Base-by-base conservation (phyloP, 1,284 basidiomycete genomes). In the Cryptococcus floricola region DNA sequence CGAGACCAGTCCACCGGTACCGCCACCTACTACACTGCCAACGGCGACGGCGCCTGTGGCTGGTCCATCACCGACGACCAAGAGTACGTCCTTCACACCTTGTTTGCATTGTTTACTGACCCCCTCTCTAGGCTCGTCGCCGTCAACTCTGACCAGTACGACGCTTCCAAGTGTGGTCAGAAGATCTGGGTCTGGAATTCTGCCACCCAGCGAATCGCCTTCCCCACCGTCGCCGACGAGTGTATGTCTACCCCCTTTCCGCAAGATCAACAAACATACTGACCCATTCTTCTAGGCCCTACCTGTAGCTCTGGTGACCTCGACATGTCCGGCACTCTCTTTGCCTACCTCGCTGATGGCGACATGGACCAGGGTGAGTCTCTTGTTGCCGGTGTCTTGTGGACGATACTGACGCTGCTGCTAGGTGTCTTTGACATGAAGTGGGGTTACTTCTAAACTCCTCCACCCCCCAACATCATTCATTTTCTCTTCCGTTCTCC, bases 101-200 rank as follows among this genome's bases (percentile, higher is more conserved):
- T 44, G 5, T n/a, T 31, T n/a, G 31, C 42, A 28, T 50, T 31
- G 9, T 10, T 37, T 47, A 27, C 37, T 38, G 23, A 46, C 19
- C 2, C 19, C 1, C 14, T 42, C n/a, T 27, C 65, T 56, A 54
- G 44, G 14, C 61, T 74, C 54, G 71, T 74, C 46, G 74, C 73
- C 51, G 54, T 76, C 44, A 71, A 72, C 68, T 47, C 53, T 31
- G 53, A 59, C 52, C 61, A 69, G 56, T 73, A 65, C 58, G 53
- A 65, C 38, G 42, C 73, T 8, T 80, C 85, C 37, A 57, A 57
- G 61, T 94, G 91, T 68, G 63, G 63, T 57, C 77, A 81, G 69
- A 70, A 80, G 54, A 82, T 93, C 64, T 65, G 74, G 63, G 84
- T 94, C 71, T 86, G 80, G 62, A 87, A 88, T 78, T 58, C 63